phyloP scores from a whole-genome alignment of 2,329 filamentous ascomycete genomes.

The Onygenales sp. region DNA sequence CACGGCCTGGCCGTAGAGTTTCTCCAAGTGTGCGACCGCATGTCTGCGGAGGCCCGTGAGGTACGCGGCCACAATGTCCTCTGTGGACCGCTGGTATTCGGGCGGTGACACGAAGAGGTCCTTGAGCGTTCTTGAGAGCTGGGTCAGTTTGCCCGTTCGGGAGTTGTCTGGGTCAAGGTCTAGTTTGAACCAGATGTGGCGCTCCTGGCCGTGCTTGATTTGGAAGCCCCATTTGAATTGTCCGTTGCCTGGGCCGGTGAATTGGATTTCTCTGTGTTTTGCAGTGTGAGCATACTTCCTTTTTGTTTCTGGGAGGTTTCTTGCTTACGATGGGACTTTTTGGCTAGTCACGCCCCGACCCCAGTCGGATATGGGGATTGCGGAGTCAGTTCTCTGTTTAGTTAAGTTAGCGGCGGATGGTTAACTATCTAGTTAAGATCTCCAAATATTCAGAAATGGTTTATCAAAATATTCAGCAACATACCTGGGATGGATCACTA shows the following conservation, averaged over 20 bases:
- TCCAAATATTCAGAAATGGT: neutral
- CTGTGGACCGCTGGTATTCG: slow-evolving; percentile 1
- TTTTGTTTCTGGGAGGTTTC: neutral
- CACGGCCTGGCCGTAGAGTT: slow-evolving; percentile 1
- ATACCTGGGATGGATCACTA: slow-evolving; percentile 3
- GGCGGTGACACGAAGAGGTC: slow-evolving; percentile 2
- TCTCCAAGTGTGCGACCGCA: slow-evolving; percentile 1
- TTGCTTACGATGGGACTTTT: slow-evolving; percentile 3
- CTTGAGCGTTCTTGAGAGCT: slow-evolving; percentile 1
- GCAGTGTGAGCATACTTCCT: neutral
- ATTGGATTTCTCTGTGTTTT: slow-evolving; percentile 1
- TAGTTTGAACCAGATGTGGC: slow-evolving; percentile 3
- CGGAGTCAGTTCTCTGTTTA: neutral
- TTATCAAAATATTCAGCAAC: neutral
- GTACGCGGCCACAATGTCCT: slow-evolving; percentile 1
- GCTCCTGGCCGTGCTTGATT: slow-evolving; percentile 1
- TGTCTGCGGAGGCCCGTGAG: slow-evolving; percentile 1
- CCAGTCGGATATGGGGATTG: slow-evolving; percentile 2
- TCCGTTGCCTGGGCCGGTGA: neutral
- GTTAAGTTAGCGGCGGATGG: neutral
- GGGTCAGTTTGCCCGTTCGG: neutral
- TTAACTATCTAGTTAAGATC: neutral
- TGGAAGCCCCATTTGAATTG: slow-evolving; percentile 3
- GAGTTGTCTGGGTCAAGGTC: slow-evolving; percentile 1
- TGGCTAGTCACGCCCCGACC: slow-evolving; percentile 2